phyloP scores from a whole-genome alignment of 208 protist species.

The Leishmania mexicana region DNA sequence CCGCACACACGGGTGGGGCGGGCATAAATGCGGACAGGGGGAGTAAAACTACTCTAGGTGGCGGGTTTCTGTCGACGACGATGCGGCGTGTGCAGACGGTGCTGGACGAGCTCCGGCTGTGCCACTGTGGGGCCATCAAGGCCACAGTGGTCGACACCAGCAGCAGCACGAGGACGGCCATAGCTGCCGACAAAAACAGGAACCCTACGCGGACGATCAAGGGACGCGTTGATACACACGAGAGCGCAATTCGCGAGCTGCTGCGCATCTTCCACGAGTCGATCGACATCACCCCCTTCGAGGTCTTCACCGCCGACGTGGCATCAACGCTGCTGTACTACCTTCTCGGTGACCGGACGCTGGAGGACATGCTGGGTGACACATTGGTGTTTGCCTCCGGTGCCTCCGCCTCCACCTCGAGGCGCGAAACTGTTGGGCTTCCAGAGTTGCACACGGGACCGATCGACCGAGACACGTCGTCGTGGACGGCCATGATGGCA shows the following conservation, averaged over 20 bases:
- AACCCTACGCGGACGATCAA: background rate
- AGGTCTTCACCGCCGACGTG: conserved; percentile 48
- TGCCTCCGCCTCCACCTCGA: conserved; percentile 40
- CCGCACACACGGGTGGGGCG: background rate
- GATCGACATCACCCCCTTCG: conserved; percentile 48
- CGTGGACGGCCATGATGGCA: conserved; percentile 45
- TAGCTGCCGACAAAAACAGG: background rate
- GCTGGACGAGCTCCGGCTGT: conserved; percentile 23
- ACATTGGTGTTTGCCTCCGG: conserved; percentile 31
- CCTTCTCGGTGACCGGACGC: conserved; percentile 36
- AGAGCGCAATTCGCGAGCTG: conserved; percentile 30
- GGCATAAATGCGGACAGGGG: conserved; percentile 11
- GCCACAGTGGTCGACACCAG: background rate
- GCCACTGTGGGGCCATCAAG: conserved; percentile 3
- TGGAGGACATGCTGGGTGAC: conserved; percentile 36
- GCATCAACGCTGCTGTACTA: conserved; percentile 45
- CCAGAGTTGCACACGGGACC: conserved; percentile 5
- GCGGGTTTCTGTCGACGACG: conserved; percentile 14
- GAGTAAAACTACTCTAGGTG: conserved; percentile 10
- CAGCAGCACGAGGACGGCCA: background rate
- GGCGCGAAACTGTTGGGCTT: conserved; percentile 14
- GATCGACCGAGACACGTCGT: conserved; percentile 31
- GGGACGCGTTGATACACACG: conserved; percentile 25
- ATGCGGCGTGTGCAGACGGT: conserved; percentile 28
- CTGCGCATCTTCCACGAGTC: conserved; percentile 36